These are phyloP conservation scores for Lactarius indigo DNA, from an alignment of 768 basidiomycete genomes.

Conservation along the genomic window DNA sequence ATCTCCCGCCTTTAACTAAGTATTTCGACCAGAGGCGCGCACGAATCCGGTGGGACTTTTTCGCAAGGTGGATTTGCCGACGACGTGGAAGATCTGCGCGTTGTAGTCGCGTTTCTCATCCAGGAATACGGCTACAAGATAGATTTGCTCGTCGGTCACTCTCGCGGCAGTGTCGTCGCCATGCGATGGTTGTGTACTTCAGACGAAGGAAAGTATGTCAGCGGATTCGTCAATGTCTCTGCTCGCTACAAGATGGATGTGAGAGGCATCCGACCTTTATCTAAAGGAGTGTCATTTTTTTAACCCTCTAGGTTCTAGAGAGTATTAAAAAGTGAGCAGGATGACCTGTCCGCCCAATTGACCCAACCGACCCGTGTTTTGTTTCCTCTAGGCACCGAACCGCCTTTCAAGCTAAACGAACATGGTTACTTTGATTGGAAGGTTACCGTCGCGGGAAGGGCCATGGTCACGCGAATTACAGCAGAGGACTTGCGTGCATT, in stretches of 20 bases:
- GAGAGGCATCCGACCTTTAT: constrained; percentile 31
- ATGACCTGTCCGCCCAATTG: too few species aligned
- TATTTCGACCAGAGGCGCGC: constrained; percentile 56
- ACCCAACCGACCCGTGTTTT: not conserved
- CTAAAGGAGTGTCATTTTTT: not conserved
- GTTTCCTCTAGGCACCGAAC: not conserved
- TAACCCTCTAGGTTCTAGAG: constrained; percentile 5
- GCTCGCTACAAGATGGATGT: constrained; percentile 80
- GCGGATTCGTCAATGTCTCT: constrained; percentile 68
- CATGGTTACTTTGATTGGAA: constrained; percentile 64
- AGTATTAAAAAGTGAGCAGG: constrained; percentile 20
- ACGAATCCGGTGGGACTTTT: constrained; percentile 71
- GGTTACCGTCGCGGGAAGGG: constrained; percentile 62
- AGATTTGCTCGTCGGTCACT: constrained; percentile 73
- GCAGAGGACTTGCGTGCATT: constrained; percentile 62
- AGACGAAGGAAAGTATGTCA: constrained; percentile 51
- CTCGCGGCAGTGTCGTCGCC: constrained; percentile 65
- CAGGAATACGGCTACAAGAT: constrained; percentile 59
- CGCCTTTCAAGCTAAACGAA: constrained; percentile 25
- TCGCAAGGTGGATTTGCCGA: constrained; percentile 53
- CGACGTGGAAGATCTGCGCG: constrained; percentile 63
- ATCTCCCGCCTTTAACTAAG: not conserved
- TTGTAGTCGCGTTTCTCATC: constrained; percentile 61
- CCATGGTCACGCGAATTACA: constrained; percentile 48
- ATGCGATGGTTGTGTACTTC: constrained; percentile 68